These are phyloP conservation scores for Ottelia alismoides DNA, from an alignment of 106 monocot genomes.

Conservation along the genomic window DNA sequence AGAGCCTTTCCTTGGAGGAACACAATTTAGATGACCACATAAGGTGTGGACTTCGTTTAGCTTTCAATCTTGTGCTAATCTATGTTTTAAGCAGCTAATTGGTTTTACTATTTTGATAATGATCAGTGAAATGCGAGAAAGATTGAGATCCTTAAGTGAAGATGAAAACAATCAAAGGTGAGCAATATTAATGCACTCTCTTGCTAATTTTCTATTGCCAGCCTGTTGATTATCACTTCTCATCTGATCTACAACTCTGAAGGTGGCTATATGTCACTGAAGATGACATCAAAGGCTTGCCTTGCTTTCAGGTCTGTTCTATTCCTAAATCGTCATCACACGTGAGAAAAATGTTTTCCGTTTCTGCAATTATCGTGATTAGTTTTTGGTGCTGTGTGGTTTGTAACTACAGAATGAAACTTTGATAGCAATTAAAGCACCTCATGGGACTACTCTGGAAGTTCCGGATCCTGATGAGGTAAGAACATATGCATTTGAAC, in stretches of 20 bases:
- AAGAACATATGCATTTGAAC: neutral
- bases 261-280: conserved; percentile 93
- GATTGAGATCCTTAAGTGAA: conserved; percentile 48
- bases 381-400: no score
- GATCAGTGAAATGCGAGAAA: conserved; percentile 62
- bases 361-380: neutral
- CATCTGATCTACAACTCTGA: no score
- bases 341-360: no score
- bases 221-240: no score
- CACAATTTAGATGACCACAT: conserved; percentile 54
- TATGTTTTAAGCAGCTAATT: neutral
- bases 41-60: conserved; percentile 15
- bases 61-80: neutral
- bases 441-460: conserved; percentile 87
- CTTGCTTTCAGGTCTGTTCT: conserved; percentile 69
- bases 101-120: neutral
- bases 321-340: no score
- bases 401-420: conserved; percentile 60
- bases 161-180: conserved; percentile 74
- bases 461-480: conserved; percentile 98
- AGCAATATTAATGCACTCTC: no score
- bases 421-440: conserved; percentile 92
- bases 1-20: conserved; percentile 53
- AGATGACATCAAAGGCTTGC: conserved; percentile 84
- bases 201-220: no score